These are phyloP conservation scores for Nakaseomyces glabratus DNA, from an alignment of 1,139 yeast genomes.

Conservation along the genomic window DNA sequence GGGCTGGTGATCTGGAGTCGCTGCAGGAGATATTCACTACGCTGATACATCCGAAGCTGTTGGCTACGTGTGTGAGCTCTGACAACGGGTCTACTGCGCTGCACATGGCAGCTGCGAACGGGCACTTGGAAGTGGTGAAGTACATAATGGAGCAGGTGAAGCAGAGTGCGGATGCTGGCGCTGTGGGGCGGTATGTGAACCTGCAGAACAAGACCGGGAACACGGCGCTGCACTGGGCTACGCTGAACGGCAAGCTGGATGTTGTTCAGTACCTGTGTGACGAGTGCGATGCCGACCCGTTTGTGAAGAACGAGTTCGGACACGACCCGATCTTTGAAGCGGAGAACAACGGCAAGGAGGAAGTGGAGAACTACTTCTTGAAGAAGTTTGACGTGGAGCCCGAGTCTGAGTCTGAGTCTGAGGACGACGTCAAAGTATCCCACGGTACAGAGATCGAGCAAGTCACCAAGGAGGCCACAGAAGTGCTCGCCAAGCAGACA, in stretches of 20 bases:
- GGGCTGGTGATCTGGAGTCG: constrained; percentile 77
- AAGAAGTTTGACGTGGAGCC: constrained; percentile 67
- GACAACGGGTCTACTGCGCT: constrained; percentile 63
- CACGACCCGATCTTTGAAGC: constrained; percentile 89
- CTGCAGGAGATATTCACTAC: constrained; percentile 59
- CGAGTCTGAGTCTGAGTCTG: constrained; percentile 33
- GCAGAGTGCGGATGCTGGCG: constrained; percentile 29
- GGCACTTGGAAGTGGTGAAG: constrained; percentile 62
- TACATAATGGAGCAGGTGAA: constrained; percentile 46
- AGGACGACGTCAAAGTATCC: constrained; percentile 28
- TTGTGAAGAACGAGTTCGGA: constrained; percentile 59
- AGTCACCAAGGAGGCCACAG: constrained; percentile 35
- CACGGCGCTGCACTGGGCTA: constrained; percentile 94
- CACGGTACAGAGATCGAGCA: constrained; percentile 37
- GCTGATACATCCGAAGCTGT: constrained; percentile 43
- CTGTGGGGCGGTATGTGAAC: constrained; percentile 43
- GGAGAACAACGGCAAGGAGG: constrained; percentile 58
- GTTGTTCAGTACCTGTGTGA: constrained; percentile 65
- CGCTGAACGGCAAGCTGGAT: constrained; percentile 73
- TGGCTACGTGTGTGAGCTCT: constrained; percentile 41
- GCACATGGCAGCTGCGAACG: constrained; percentile 95
- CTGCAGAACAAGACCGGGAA: constrained; percentile 72
- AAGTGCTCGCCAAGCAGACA: constrained; percentile 23
- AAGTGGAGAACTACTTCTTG: constrained; percentile 64
- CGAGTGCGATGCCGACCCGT: constrained; percentile 70